phyloP scores from a whole-genome alignment of 1,284 basidiomycete genomes.

The Trametes versicolor region DNA sequence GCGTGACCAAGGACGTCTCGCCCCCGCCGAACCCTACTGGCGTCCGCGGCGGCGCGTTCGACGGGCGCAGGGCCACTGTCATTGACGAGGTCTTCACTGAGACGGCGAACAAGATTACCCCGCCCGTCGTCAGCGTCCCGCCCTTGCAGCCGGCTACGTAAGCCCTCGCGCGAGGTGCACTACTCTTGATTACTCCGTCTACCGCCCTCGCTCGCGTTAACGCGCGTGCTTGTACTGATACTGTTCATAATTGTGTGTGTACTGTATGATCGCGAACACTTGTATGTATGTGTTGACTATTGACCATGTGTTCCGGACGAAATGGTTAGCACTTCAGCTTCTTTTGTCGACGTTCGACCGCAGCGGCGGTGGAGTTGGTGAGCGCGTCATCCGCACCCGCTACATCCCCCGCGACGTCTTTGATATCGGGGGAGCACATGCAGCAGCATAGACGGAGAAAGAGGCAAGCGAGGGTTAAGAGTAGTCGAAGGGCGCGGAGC shows the following conservation, averaged over 20 bases:
- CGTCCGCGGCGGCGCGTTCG: constrained; percentile 33
- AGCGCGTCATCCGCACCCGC: constrained; percentile 75
- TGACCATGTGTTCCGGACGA: not conserved
- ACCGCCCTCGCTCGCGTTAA: too few species aligned
- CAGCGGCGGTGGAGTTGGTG: constrained; percentile 61
- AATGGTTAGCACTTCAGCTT: too few species aligned
- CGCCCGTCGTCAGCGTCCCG: constrained; percentile 7
- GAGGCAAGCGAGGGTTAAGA: constrained; percentile 71
- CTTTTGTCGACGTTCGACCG: constrained; percentile 72
- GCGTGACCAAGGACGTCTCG: constrained; percentile 37
- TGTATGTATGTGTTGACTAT: too few species aligned
- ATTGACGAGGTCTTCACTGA: constrained; percentile 36
- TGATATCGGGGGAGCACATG: constrained; percentile 67
- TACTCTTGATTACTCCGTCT: too few species aligned
- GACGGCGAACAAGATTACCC: constrained; percentile 17
- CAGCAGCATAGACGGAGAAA: constrained; percentile 77
- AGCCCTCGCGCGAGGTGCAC: not conserved
- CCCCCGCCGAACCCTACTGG: constrained; percentile 27
- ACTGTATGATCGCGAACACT: too few species aligned
- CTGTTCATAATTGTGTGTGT: too few species aligned
- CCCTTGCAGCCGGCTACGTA: not conserved
- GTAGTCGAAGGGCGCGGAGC: constrained; percentile 59
- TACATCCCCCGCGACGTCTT: constrained; percentile 66
- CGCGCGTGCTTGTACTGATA: too few species aligned
- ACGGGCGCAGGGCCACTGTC: constrained; percentile 37